phyloP scores from a whole-genome alignment of 73 alveolate genomes.

The Loxodes magnus region DNA sequence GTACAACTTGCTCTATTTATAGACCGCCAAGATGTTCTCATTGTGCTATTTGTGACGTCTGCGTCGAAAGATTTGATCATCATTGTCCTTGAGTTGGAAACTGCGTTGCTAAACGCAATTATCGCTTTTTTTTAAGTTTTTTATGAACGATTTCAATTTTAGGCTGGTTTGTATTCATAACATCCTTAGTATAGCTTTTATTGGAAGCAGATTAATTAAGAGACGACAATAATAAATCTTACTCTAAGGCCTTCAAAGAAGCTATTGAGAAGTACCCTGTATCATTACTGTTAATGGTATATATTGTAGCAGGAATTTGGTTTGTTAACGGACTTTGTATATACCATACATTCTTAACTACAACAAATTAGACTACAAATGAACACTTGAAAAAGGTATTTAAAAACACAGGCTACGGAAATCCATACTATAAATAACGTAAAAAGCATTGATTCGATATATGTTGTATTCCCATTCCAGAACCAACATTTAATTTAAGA shows the following conservation, averaged over 20 bases:
- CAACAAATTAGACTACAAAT: slow-evolving; percentile 49
- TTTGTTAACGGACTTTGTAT: slow-evolving; percentile 27
- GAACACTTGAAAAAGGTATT: slow-evolving; percentile 40
- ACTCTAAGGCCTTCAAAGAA: no score
- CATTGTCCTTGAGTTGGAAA: slow-evolving; percentile 74
- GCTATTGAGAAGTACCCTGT: no score
- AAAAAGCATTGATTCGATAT: no score
- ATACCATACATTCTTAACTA: slow-evolving; percentile 49
- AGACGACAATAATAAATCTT: no score
- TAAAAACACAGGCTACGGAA: neutral
- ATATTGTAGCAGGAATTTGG: neutral
- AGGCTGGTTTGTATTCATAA: no score
- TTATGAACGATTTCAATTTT: slow-evolving; percentile 6
- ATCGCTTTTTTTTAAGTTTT: slow-evolving; percentile 30
- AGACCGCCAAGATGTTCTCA: slow-evolving; percentile 94
- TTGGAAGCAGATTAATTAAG: no score
- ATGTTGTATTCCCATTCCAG: no score
- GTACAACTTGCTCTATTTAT: slow-evolving; percentile 78
- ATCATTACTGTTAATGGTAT: slow-evolving; percentile 5
- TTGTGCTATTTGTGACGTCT: slow-evolving; percentile 87
- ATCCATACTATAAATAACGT: slow-evolving; percentile 5
- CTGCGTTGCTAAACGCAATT: slow-evolving; percentile 64
- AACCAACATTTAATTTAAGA: no score
- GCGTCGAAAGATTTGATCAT: slow-evolving; percentile 89
- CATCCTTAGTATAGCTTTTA: no score